Base-by-base conservation (phyloP, 148 eudicot genomes). In the Persicaria tinctoria region DNA sequence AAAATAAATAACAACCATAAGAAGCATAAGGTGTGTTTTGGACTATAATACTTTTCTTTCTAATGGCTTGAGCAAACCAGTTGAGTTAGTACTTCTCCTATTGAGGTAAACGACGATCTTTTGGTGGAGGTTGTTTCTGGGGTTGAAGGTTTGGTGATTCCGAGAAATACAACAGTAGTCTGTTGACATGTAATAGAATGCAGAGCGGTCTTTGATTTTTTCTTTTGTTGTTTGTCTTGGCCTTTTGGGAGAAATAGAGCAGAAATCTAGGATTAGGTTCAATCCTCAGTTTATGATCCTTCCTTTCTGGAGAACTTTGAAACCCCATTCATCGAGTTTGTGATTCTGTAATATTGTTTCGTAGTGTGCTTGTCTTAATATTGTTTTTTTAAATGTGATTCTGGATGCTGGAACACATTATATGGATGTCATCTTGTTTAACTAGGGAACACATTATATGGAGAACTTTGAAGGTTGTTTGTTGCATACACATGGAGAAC, bases 161-260 rank as follows among this genome's bases (percentile, higher is more conserved):
- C 98, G 46, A 77, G 76, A 45, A 78, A 83, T 80, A 82, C 85
- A 78, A 92, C 93, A 74, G 85, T 92, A 78, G 89, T 95, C 47
- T 92, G 96, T 45, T 95, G 97, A 97, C 96, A 95, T 97, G 98
- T 94, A 92, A 77, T 59, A 56, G 68, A 75, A 7, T 41, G 13
- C 51, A 49, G 17, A 12, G 70, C 13, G 46, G 32, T 59, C 66
- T 59, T 59, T 7, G 11, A 4, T 41, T 17, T 46, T n/a, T n/a
- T 3, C 17, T 64, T 13, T 64, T 13, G 5, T 0, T n/a, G 11
- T n/a, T 51, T 11, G 14, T 41, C 11, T 17, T 13, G 13, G n/a
- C n/a, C 27, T 64, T 41, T 41, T 41, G 46, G 13, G 46, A 64
- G 70, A 13, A 64, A 3, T 64, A 17, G 70, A 41, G 12, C 45